Base-by-base conservation (phyloP, 2,329 filamentous ascomycete species). In the Colletotrichum cordylinicola region DNA sequence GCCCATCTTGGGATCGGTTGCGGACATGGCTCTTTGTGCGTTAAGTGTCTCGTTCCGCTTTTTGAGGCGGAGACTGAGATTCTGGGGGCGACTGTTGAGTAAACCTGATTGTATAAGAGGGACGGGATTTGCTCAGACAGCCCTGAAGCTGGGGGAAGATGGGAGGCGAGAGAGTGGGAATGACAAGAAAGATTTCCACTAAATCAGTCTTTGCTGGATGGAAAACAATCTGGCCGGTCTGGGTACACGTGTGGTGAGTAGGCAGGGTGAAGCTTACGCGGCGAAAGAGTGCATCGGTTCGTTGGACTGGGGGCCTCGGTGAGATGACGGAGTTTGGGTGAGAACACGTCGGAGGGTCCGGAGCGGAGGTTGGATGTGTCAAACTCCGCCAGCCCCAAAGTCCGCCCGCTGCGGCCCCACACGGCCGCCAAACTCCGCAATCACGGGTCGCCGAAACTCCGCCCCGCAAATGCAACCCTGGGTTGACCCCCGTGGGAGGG, bases 381-480 rank as follows among this genome's bases (percentile, higher is more conserved):
- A 75, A 75, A 75, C 68, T 75, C 68, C 68, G 72, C 68, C 27
- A 8, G 8, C 21, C 33, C 39, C 39, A 61, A 75, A 76, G 24
- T 76, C 74, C 70, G 74, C 65, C n/a, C 21, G 43, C 58, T 52
- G 70, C 74, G 74, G 74, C 74, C 70, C 74, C 70, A 65, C 70
- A 27, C 65, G 48, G 72, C 29, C 27, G 21, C 31, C 39, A 71
- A 61, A 61, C 55, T 66, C 65, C 70, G 71, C 70, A 60, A 52
- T 33, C 62, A 58, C 48, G 67, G 62, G 60, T 56, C 55, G 55
- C 69, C 69, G 56, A 72, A 75, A 65, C 69, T 68, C 73, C 69
- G 64, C 69, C 64, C 61, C 35, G 61, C 61, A 37, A 37, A 39
- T 21, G 21, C 33, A 33, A 35, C 33, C 6, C 60, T 21, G 29